phyloP scores from a whole-genome alignment of 352 stramenopile genomes.

The Phytopythium montanum region DNA sequence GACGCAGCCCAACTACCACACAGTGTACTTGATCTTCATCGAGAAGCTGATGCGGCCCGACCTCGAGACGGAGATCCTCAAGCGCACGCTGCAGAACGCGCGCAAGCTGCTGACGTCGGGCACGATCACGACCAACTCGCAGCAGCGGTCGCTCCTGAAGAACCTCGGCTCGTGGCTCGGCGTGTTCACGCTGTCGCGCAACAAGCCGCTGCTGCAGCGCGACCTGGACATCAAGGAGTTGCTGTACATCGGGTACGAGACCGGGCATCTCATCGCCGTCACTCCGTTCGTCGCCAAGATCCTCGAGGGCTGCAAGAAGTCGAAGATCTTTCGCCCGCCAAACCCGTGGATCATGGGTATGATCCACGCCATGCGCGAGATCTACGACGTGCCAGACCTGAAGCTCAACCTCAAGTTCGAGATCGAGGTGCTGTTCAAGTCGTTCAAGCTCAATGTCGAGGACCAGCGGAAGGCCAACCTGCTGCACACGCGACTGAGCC shows the following conservation, averaged over 20 bases:
- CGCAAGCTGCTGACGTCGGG: slow-evolving; percentile 95
- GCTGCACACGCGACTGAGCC: slow-evolving; percentile 88
- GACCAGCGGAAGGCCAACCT: slow-evolving; percentile 93
- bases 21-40: slow-evolving; percentile 97
- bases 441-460: slow-evolving; percentile 97
- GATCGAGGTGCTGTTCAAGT: slow-evolving; percentile 99
- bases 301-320: slow-evolving; percentile 97
- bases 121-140: slow-evolving; percentile 98
- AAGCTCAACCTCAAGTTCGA: slow-evolving; percentile 99
- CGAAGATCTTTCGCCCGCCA: slow-evolving; percentile 96
- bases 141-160: slow-evolving; percentile 97
- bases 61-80: slow-evolving; percentile 93
- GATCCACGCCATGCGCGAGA: slow-evolving; percentile 95
- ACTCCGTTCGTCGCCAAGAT: slow-evolving; percentile 99
- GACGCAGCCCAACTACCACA: slow-evolving; percentile 98
- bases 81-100: slow-evolving; percentile 94
- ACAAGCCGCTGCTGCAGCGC: slow-evolving; percentile 97
- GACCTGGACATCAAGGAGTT: slow-evolving; percentile 99
- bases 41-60: slow-evolving; percentile 93
- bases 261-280: slow-evolving; percentile 97
- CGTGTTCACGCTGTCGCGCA: slow-evolving; percentile 97
- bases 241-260: slow-evolving; percentile 94
- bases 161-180: slow-evolving; percentile 99
- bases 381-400: slow-evolving; percentile 98
- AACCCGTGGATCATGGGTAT: slow-evolving; percentile 99